Evolutionary conservation across 768 basidiomycete genomes (phyloP), one percentile per base, ranked within the genome.

Genomic region (Podaxis sp.): DNA sequence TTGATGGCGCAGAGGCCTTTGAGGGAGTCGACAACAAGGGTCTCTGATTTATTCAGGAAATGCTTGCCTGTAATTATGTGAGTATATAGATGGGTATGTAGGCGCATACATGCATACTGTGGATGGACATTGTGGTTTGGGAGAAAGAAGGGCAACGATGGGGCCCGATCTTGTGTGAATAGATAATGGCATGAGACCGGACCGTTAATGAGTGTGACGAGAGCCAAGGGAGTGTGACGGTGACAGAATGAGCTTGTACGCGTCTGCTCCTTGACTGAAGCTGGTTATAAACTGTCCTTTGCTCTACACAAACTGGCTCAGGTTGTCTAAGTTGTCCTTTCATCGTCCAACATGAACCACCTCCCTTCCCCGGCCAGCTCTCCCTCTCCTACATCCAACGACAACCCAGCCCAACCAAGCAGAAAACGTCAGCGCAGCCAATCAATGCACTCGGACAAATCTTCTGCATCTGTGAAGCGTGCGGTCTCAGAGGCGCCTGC

Each of bases 21-120:
- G 46, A 97, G 85, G 0, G 93, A 88, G 70, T 96, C 90, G 57
- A 87, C 72, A 24, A 95, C 94, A 44, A 96, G 82, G 2, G 85
- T 78, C 39, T 84, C 75, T 1, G 93, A 81, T 3, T 81, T 71
- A 74, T 95, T 95, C 64, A 92, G 66, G 65, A 97, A 85, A 77
- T 97, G 95, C 69, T 96, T 95, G 63, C 74, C 77, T 79, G 55
- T 28, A 58, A 63, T 4, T 24, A 1, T 28, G 15, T 63, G 22
- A 53, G 52, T 57, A 40, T n/a, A n/a, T 5, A 12, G 33, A 54
- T 9, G 33, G 38, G n/a, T 26, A 26, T 26, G 22, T 11, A 24
- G 33, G 26, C 22, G 62, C 73, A 51, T 51, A 24, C 8, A 15
- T 12, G 19, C 49, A 53, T 28, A 77, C 79, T 77, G 67, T 78